phyloP scores from a whole-genome alignment of 148 eudicot species.

The Rhododendron griersonianum region DNA sequence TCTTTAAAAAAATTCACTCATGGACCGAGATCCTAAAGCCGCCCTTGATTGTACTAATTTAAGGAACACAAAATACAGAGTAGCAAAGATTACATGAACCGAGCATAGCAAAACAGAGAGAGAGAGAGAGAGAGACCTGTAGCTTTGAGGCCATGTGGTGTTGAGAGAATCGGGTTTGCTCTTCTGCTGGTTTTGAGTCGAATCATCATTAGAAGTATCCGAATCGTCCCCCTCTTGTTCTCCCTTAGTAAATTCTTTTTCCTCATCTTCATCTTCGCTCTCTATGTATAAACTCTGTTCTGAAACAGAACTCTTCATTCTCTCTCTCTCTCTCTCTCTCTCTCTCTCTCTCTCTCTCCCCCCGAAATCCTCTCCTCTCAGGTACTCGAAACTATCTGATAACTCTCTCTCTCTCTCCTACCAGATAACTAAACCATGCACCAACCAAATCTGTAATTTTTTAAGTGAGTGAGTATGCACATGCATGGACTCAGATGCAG shows the following conservation, averaged over 20 bases:
- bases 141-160: slow-evolving; percentile 90
- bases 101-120: slow-evolving; percentile 11
- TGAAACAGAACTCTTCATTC: slow-evolving; percentile 14
- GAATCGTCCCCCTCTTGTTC: slow-evolving; percentile 54
- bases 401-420: background rate
- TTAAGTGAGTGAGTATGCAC: background rate
- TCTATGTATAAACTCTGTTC: slow-evolving; percentile 39
- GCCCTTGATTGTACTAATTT: background rate
- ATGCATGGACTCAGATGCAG: background rate
- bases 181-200: slow-evolving; percentile 29
- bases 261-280: slow-evolving; percentile 73
- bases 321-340: background rate
- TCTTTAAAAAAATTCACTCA: background rate
- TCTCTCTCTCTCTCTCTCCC: background rate
- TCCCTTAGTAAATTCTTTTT: slow-evolving; percentile 20
- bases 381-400: background rate
- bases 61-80: background rate
- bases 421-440: background rate
- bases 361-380: background rate
- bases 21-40: background rate
- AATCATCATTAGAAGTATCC: slow-evolving; percentile 44
- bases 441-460: background rate
- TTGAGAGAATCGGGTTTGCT: slow-evolving; percentile 55
- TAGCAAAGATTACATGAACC: background rate
- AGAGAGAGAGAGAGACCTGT: slow-evolving; percentile 43